phyloP scores from a whole-genome alignment of 257 asterid genomes.

The Nyctanthes arbortristis region DNA sequence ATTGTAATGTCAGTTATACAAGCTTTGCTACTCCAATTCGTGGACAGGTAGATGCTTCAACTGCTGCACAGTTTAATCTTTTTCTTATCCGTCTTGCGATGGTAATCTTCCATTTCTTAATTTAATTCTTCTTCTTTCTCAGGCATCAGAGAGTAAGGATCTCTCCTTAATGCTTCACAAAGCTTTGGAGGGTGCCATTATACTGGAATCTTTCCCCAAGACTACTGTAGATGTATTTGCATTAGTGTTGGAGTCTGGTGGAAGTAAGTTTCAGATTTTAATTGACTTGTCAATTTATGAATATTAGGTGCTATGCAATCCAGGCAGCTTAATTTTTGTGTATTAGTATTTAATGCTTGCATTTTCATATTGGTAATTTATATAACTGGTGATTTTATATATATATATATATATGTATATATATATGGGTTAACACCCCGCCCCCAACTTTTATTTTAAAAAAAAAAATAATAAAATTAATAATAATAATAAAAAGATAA shows the following conservation, averaged over 20 bases:
- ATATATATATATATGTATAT: too few species aligned
- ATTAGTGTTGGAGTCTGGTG: conserved; percentile 97
- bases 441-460: too few species aligned
- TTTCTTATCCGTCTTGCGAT: conserved; percentile 11
- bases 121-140: conserved; percentile 20
- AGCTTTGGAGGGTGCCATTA: conserved; percentile 91
- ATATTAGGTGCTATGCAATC: not conserved
- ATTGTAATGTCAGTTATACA: conserved; percentile 83
- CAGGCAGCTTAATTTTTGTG: too few species aligned
- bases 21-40: conserved; percentile 72
- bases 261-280: conserved; percentile 60
- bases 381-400: not conserved
- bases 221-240: conserved; percentile 98
- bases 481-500: not conserved
- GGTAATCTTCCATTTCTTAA: conserved; percentile 15
- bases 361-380: conserved; percentile 1
- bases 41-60: conserved; percentile 59
- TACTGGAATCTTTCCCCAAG: conserved; percentile 89
- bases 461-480: not conserved
- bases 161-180: conserved; percentile 84
- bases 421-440: not conserved
- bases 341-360: not conserved
- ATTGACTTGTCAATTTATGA: conserved; percentile 6
- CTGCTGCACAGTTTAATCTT: conserved; percentile 9
- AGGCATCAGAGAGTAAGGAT: conserved; percentile 82